Base-by-base conservation (phyloP, 768 basidiomycete genomes). In the Agrocybe chaxingu region DNA sequence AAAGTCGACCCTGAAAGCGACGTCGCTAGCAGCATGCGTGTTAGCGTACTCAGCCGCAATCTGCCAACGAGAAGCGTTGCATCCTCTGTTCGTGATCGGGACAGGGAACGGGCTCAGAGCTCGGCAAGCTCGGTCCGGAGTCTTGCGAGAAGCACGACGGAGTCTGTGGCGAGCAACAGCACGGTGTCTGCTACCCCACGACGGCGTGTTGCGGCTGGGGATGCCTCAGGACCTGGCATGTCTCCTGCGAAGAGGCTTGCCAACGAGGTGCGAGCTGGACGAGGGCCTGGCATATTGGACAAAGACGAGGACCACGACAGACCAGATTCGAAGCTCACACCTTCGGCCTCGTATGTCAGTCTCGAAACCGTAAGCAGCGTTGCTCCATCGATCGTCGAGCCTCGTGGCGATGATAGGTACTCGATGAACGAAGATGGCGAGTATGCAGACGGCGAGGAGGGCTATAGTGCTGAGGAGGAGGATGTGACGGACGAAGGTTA, bases 321-420 rank as follows among this genome's bases (percentile, higher is more conserved):
- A 12, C 87, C 87, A 2, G 88, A 90, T 56, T 89, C 86, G 4
- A 89, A 89, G 59, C 71, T 89, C 7, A 85, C 84, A 2, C 85
- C 85, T 13, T 72, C 60, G 8, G 47, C 66, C 18, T 48, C 62
- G 8, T 55, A 24, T 5, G 24, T 24, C 24, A 24, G 24, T 24
- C 24, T 24, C 5, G 24, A 24, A 3, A 24, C 24, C 5, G 24
- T 5, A 24, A 24, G 24, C 24, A 24, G 24, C 24, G 5, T 24
- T 3, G 24, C 24, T 3, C 24, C 24, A 5, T 24, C 24, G 24
- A 45, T 44, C 16, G 35, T 36, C 35, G 47, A 47, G 13, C 50
- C 37, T 7, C 52, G 53, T n/a, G 56, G 52, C 7, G 58, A 58
- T 11, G 53, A 58, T 13, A 53, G 24, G 24, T 24, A 24, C 24